phyloP scores from a whole-genome alignment of 257 asterid genomes.

The Gentiana dahurica region DNA sequence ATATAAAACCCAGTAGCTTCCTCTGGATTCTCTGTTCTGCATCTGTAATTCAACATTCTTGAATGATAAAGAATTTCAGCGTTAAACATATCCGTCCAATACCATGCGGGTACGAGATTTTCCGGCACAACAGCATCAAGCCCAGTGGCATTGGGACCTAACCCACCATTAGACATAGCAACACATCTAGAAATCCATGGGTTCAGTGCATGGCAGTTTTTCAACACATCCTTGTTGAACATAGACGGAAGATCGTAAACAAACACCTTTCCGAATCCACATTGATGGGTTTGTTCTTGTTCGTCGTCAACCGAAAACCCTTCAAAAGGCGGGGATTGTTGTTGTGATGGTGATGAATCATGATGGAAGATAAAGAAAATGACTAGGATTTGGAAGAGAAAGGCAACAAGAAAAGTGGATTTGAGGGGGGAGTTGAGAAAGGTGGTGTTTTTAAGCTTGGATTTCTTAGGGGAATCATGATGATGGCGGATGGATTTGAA shows the following conservation, averaged over 20 bases:
- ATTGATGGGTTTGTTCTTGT: not conserved
- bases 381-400: slow-evolving; percentile 4
- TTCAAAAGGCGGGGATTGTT: not conserved
- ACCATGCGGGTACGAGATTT: slow-evolving; percentile 39
- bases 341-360: not conserved
- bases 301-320: not conserved
- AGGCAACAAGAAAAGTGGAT: not conserved
- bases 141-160: slow-evolving; percentile 44
- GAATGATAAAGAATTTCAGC: slow-evolving; percentile 52
- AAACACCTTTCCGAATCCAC: slow-evolving; percentile 27
- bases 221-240: slow-evolving; percentile 34
- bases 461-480: slow-evolving; percentile 4
- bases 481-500: not conserved
- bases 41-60: slow-evolving; percentile 18
- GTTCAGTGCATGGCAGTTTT: slow-evolving; percentile 38
- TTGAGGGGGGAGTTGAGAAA: not conserved
- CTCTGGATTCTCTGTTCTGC: slow-evolving; percentile 20
- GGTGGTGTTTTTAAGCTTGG: not conserved
- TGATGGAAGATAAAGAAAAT: not conserved
- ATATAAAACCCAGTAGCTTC: slow-evolving; percentile 41
- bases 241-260: slow-evolving; percentile 41
- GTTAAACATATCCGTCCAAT: slow-evolving; percentile 53
- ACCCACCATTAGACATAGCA: slow-evolving; percentile 47
- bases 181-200: slow-evolving; percentile 51
- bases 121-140: slow-evolving; percentile 20